Evolutionary conservation across 306 rosid genomes (phyloP).

Genomic region (Cucurbita pepo): DNA sequence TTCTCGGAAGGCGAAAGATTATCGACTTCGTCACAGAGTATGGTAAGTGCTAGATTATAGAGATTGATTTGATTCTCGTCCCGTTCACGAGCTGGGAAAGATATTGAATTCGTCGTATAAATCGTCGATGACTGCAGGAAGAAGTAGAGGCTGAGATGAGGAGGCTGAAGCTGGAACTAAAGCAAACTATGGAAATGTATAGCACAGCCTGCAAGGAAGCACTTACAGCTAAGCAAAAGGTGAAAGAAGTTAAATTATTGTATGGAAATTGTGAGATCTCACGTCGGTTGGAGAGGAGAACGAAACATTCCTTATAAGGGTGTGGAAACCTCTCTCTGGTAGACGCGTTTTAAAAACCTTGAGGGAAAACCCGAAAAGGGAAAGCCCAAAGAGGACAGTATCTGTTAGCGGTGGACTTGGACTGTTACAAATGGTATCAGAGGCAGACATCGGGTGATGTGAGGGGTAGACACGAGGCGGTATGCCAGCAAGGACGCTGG

Average conservation of each 20-base stretch:
- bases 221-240: constrained; percentile 70
- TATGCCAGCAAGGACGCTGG: too few relatives aligned
- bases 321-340: too few relatives aligned
- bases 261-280: too few relatives aligned
- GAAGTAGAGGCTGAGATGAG: constrained; percentile 87
- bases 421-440: too few relatives aligned
- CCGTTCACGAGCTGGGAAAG: background rate
- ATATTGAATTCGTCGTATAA: background rate
- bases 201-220: constrained; percentile 97
- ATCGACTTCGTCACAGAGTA: constrained; percentile 30
- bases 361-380: too few relatives aligned
- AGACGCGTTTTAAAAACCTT: too few relatives aligned
- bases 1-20: constrained; percentile 42
- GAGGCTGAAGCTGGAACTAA: constrained; percentile 79
- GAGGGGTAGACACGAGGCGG: too few relatives aligned
- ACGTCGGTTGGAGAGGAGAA: too few relatives aligned
- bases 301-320: too few relatives aligned
- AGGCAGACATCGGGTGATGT: too few relatives aligned
- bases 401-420: too few relatives aligned
- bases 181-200: constrained; percentile 94
- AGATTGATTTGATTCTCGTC: background rate
- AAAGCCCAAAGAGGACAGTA: too few relatives aligned
- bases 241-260: background rate
- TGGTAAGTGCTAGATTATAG: constrained; percentile 20
- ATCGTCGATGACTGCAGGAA: constrained; percentile 31